These are phyloP conservation scores for Potentilla sterilis DNA, from an alignment of 306 rosid species.

Conservation along the genomic window DNA sequence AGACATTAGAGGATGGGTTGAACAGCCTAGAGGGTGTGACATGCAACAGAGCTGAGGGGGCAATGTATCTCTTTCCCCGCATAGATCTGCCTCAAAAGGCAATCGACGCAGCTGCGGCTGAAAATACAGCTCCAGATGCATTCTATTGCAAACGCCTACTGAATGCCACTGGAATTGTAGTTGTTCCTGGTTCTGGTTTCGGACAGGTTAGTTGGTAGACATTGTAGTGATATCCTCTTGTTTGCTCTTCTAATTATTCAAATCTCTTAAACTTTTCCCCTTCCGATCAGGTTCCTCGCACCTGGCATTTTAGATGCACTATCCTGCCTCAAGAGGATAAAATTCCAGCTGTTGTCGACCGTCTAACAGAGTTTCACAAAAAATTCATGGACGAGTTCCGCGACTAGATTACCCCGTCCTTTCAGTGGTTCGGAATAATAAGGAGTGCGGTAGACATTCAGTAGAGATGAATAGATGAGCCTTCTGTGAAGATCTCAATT, in stretches of 20 bases:
- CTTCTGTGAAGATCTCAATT: conserved; percentile 6
- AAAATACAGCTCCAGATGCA: conserved; percentile 59
- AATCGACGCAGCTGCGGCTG: conserved; percentile 74
- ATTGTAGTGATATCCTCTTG: background rate
- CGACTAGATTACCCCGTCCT: conserved; percentile 27
- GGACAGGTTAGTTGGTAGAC: conserved; percentile 67
- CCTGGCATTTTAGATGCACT: conserved; percentile 98
- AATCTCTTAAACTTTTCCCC: background rate
- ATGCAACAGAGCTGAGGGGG: conserved; percentile 93
- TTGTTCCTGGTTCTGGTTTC: conserved; percentile 92
- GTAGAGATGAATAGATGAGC: conserved; percentile 8
- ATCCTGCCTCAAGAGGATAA: conserved; percentile 95
- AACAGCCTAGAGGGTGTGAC: conserved; percentile 79
- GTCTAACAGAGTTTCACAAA: conserved; percentile 78
- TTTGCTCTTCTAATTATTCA: background rate
- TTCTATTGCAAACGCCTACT: conserved; percentile 72
- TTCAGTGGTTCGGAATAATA: conserved; percentile 15
- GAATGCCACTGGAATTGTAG: conserved; percentile 77
- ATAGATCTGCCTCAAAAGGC: conserved; percentile 66
- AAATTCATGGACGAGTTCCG: conserved; percentile 74
- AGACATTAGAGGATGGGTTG: conserved; percentile 72
- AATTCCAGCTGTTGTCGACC: conserved; percentile 74
- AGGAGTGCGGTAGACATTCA: background rate
- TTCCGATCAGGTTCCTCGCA: conserved; percentile 69
- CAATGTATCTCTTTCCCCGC: conserved; percentile 81